phyloP scores from a whole-genome alignment of 2,329 filamentous ascomycete genomes.

The Exophiala bonariae region DNA sequence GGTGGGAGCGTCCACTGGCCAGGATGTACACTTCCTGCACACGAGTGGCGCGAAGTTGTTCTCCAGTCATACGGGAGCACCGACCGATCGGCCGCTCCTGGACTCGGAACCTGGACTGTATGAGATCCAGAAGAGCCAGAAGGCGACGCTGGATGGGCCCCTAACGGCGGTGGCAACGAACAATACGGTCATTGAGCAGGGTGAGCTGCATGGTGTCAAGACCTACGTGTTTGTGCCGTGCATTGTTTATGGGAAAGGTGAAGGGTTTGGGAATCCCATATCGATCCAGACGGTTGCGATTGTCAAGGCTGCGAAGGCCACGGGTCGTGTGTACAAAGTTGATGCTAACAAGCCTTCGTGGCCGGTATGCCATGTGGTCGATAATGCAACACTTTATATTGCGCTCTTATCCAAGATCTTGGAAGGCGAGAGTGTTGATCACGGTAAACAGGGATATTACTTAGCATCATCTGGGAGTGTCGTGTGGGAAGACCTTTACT shows the following conservation, averaged over 20 bases:
- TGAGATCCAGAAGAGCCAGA: constrained; percentile 43
- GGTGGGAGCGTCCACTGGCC: constrained; percentile 43
- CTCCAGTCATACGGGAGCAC: constrained; percentile 47
- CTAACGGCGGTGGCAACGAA: constrained; percentile 41
- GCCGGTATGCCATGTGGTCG: constrained; percentile 54
- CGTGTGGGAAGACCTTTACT: constrained; percentile 53
- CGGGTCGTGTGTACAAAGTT: constrained; percentile 43
- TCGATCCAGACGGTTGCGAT: constrained; percentile 54
- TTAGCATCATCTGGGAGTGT: constrained; percentile 52
- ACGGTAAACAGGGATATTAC: constrained; percentile 51
- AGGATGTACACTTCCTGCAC: constrained; percentile 52
- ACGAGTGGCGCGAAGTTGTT: constrained; percentile 57
- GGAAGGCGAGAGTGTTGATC: constrained; percentile 34
- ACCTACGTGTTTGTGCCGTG: constrained; percentile 57
- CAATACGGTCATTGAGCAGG: constrained; percentile 44
- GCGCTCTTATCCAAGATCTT: constrained; percentile 48
- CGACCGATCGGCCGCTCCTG: constrained; percentile 41
- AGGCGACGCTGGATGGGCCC: constrained; percentile 25
- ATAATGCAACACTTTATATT: constrained; percentile 49
- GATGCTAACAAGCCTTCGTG: constrained; percentile 47
- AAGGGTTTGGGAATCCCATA: constrained; percentile 52
- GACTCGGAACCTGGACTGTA: constrained; percentile 49
- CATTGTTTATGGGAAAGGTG: constrained; percentile 53
- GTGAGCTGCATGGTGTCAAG: constrained; percentile 43
- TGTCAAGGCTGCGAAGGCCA: constrained; percentile 45